Conservation (phyloP, 352 stramenopile species). For the Halophytophthora polymorphica region DNA sequence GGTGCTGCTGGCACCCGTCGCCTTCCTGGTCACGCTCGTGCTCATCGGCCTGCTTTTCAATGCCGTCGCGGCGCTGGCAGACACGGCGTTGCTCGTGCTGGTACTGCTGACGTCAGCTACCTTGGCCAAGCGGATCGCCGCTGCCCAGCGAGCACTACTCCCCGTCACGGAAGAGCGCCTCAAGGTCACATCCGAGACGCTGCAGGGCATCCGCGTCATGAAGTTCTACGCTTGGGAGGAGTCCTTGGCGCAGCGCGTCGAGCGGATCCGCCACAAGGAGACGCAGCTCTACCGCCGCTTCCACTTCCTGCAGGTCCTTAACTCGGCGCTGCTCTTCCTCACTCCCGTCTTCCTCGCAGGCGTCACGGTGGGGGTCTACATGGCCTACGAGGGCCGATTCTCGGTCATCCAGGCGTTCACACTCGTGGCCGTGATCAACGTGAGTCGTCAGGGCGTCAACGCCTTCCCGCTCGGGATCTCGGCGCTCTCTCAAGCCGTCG, state of each 20-base stretch:
- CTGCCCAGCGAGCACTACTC: slow-evolving; percentile 32
- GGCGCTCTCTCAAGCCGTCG: slow-evolving; percentile 23
- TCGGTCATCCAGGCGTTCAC: slow-evolving; percentile 48
- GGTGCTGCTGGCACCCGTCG: slow-evolving; percentile 26
- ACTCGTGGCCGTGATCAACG: slow-evolving; percentile 33
- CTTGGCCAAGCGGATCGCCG: slow-evolving; percentile 27
- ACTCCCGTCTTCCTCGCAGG: slow-evolving; percentile 40
- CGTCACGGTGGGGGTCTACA: slow-evolving; percentile 39
- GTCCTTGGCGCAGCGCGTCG: slow-evolving; percentile 31
- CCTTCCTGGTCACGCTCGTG: slow-evolving; percentile 21
- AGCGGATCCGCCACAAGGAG: slow-evolving; percentile 39
- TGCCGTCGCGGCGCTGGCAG: slow-evolving; percentile 20
- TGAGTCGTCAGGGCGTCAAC: slow-evolving; percentile 21
- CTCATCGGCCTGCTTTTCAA: slow-evolving; percentile 25
- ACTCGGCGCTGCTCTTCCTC: slow-evolving; percentile 54
- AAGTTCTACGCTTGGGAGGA: slow-evolving; percentile 90
- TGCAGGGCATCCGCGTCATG: slow-evolving; percentile 88
- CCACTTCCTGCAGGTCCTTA: slow-evolving; percentile 50
- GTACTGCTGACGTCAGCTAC: slow-evolving; percentile 14
- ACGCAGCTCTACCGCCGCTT: slow-evolving; percentile 36
- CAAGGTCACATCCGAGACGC: slow-evolving; percentile 92
- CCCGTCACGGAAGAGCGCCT: slow-evolving; percentile 68
- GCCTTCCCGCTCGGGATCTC: slow-evolving; percentile 29
- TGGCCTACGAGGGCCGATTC: slow-evolving; percentile 32
- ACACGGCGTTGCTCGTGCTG: slow-evolving; percentile 8